Evolutionary conservation across 495 filamentous ascomycete genomes (phyloP).

Genomic region (Rusavskia elegans): DNA sequence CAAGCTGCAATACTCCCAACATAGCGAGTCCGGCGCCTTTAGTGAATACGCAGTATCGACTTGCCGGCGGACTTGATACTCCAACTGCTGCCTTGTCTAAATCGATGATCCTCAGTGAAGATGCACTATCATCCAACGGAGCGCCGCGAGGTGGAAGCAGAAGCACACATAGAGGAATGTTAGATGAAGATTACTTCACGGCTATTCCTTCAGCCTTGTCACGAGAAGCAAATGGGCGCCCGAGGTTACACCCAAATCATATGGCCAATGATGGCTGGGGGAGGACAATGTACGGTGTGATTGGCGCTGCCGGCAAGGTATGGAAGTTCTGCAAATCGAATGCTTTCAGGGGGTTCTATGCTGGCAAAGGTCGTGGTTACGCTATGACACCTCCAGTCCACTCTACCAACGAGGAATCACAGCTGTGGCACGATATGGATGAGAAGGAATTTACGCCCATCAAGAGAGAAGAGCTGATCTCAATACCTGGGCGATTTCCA

Average conservation of each 20-base stretch:
- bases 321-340: slow-evolving; percentile 65
- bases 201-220: slow-evolving; percentile 23
- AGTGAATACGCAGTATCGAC: slow-evolving; percentile 36
- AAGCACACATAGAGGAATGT: slow-evolving; percentile 19
- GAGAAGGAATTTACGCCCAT: slow-evolving; percentile 12
- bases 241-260: background rate
- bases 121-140: background rate
- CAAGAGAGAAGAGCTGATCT: slow-evolving; percentile 10
- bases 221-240: slow-evolving; percentile 9
- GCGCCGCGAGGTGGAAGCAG: slow-evolving; percentile 9
- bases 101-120: slow-evolving; percentile 29
- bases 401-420: slow-evolving; percentile 6
- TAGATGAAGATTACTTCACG: slow-evolving; percentile 5
- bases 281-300: slow-evolving; percentile 36
- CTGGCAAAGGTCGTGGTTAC: slow-evolving; percentile 65
- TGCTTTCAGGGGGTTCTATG: slow-evolving; percentile 69
- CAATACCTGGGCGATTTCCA: slow-evolving; percentile 30
- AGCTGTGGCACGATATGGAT: slow-evolving; percentile 17
- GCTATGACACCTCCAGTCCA: slow-evolving; percentile 19
- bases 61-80: slow-evolving; percentile 50
- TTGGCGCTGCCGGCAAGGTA: slow-evolving; percentile 48
- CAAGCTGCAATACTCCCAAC: slow-evolving; percentile 2
- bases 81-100: slow-evolving; percentile 31
- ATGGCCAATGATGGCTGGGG: slow-evolving; percentile 23
- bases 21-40: slow-evolving; percentile 27